A percentile compares a stretch with the other conserved stretches of the same genome.
Conservation (phyloP, 2,329 filamentous ascomycete genomes). For the Colletotrichum sp. region DNA sequence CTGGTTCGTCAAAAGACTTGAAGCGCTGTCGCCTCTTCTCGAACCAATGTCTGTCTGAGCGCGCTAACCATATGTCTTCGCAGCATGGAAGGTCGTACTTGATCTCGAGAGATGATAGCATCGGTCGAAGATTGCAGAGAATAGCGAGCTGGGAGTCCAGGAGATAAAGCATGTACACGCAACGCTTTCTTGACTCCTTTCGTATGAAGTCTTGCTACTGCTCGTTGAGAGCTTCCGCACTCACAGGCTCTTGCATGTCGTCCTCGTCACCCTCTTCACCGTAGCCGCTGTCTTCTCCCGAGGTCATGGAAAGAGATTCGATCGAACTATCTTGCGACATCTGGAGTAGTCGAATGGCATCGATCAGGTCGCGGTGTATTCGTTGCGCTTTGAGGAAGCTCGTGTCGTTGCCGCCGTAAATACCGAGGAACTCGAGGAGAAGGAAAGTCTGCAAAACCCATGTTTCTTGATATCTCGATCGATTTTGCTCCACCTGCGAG, state of each 20-base stretch:
- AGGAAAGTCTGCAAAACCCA: slow-evolving; percentile 7
- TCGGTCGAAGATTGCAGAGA: slow-evolving; percentile 2
- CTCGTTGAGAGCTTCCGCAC: background rate
- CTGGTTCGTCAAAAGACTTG: slow-evolving; percentile 7
- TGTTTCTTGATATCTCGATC: slow-evolving; percentile 6
- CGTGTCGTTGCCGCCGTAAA: slow-evolving; percentile 3
- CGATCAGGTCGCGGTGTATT: slow-evolving; percentile 4
- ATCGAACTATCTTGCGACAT: slow-evolving; percentile 6
- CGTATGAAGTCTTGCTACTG: slow-evolving; percentile 1
- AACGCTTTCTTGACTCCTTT: background rate
- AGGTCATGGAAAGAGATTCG: background rate
- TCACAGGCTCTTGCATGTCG: background rate
- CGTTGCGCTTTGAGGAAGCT: slow-evolving; percentile 7
- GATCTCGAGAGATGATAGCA: slow-evolving; percentile 8
- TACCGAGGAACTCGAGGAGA: slow-evolving; percentile 3
- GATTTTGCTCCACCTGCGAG: background rate
- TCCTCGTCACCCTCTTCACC: background rate
- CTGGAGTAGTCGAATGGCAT: background rate
- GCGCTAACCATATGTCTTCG: slow-evolving; percentile 4
- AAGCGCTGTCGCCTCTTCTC: background rate
- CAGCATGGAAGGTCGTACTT: slow-evolving; percentile 10
- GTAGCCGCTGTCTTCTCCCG: background rate
- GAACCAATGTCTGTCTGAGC: background rate
- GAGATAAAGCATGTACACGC: slow-evolving; percentile 9
- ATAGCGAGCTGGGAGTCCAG: slow-evolving; percentile 4